phyloP scores from a whole-genome alignment of 768 basidiomycete species.

The Mycena galopus region DNA sequence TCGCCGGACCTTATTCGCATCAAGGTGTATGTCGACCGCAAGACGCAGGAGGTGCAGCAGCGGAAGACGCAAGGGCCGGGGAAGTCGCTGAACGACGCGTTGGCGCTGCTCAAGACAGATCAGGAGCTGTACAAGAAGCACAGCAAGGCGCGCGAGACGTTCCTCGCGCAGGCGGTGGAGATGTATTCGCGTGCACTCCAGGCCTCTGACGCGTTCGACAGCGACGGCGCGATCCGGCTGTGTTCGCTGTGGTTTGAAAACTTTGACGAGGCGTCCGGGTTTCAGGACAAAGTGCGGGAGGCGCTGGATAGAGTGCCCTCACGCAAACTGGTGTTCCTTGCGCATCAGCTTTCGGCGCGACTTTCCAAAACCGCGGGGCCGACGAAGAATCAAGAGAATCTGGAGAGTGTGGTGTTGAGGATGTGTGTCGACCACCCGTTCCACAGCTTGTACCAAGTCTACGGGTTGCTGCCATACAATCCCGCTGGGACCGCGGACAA shows the following conservation, averaged over 20 bases:
- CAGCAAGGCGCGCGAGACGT: slow-evolving; percentile 63
- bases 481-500: slow-evolving; percentile 21
- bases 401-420: slow-evolving; percentile 74
- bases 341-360: slow-evolving; percentile 95
- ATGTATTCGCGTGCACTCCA: slow-evolving; percentile 89
- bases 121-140: slow-evolving; percentile 68
- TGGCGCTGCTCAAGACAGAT: slow-evolving; percentile 58
- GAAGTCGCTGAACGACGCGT: slow-evolving; percentile 34
- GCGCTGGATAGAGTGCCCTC: slow-evolving; percentile 79
- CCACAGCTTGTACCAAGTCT: slow-evolving; percentile 92
- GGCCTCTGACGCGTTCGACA: slow-evolving; percentile 79
- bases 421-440: slow-evolving; percentile 95
- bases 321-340: slow-evolving; percentile 90
- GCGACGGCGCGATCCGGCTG: slow-evolving; percentile 82
- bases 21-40: slow-evolving; percentile 80
- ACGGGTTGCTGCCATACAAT: slow-evolving; percentile 68
- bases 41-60: slow-evolving; percentile 75
- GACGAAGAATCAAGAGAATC: slow-evolving; percentile 63
- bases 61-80: slow-evolving; percentile 48
- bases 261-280: slow-evolving; percentile 71
- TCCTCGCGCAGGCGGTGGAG: slow-evolving; percentile 80
- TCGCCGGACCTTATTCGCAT: slow-evolving; percentile 79
- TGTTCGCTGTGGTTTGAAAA: slow-evolving; percentile 95
- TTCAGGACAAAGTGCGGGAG: slow-evolving; percentile 52
- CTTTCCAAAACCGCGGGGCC: slow-evolving; percentile 61